Evolutionary conservation across 176 grass and related monocot genomes (phyloP), one percentile per base, ranked within the genome.

Genomic region (Eragrostis curvula): DNA sequence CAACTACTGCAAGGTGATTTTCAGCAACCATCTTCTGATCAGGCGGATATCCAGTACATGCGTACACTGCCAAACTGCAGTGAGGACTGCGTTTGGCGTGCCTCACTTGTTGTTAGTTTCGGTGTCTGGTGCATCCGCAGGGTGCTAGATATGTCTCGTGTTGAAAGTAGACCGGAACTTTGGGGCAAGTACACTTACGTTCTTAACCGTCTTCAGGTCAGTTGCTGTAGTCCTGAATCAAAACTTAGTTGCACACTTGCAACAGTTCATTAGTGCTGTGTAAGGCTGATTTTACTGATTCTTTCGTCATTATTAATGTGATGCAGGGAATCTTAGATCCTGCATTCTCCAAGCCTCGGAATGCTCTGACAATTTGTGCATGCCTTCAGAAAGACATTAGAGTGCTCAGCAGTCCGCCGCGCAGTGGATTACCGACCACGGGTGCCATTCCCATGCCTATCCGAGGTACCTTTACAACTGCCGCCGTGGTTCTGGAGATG

Each of bases 141-240:
- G 52, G 90, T 96, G 60, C 77, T 99, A 21, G 89, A 96, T 71
- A 79, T 99, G 28, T 99, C 91, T 74, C 80, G 85, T 15, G 93
- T 96, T 68, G 97, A 99, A 85, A 99, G 97, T 61, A 88, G 97
- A 79, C 97, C 97, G 15, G 97, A 99, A 51, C 87, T 99, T 80
- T 99, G 97, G 97, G 97, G 97, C 49, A 99, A 99, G 88, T 96
- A 99, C 62, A 99, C 97, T 44, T 99, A 96, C 16, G 97, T 99
- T 79, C 91, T 99, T 30, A 99, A 99, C 78, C 93, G 93, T 65
- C 97, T 99, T 80, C 97, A 99, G 93, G 97, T 94, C 80, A 85
- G 70, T 47, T 63, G 25, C 72, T 29, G 70, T 24, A 30, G 70
- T 56, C 50, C n/a, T 23, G 27, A 67, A 74, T 24, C 13, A 57